Evolutionary conservation across 2,329 filamentous ascomycete genomes (phyloP), one percentile per base, ranked within the genome.

Genomic region (Microcera coccophila): DNA sequence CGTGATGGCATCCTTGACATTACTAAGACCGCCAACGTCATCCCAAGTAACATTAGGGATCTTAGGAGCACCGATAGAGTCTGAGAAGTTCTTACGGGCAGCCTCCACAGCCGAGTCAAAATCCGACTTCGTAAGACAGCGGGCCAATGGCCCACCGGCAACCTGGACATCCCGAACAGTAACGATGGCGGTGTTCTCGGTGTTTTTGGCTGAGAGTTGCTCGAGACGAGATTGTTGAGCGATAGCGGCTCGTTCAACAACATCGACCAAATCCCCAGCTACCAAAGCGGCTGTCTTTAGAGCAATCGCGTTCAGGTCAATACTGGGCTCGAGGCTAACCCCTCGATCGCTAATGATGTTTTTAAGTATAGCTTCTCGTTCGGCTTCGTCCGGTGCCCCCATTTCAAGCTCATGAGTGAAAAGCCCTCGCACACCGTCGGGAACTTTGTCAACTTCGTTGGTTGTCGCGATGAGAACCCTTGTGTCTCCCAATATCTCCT

Each of bases 371-470:
- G 85, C 86, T 68, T 95, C 90, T 68, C 93, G 78, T 66, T 97
- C 91, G 19, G 82, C 82, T 63, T 98, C 93, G 55, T 97, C 90
- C 0, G 93, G 93, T 0, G 93, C 93, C 34, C 75, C 81, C 79
- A 98, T 89, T 60, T 97, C 91, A 32, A 98, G 75, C 65, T 98
- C 93, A 58, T 98, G 91, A 0, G 90, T 95, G 63, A 98, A 97
- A 3, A 97, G 73, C 10, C 89, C 89, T 40, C 93, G 81, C 16
- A 97, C 83, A 1, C 87, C 87, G 57, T 96, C 90, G 0, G 91
- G 87, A 1, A 98, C 81, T 64, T 97, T 94, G 61, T 97, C 93
- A 1, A 96, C 82, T 54, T 97, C 91, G 5, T 90, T 95, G 0
- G 91, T 96, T 0, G 93, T 98, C 1, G 93, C 91, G 54, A 98